These are phyloP conservation scores for Solanum arcanum DNA, from an alignment of 257 asterid genomes.

Conservation along the genomic window DNA sequence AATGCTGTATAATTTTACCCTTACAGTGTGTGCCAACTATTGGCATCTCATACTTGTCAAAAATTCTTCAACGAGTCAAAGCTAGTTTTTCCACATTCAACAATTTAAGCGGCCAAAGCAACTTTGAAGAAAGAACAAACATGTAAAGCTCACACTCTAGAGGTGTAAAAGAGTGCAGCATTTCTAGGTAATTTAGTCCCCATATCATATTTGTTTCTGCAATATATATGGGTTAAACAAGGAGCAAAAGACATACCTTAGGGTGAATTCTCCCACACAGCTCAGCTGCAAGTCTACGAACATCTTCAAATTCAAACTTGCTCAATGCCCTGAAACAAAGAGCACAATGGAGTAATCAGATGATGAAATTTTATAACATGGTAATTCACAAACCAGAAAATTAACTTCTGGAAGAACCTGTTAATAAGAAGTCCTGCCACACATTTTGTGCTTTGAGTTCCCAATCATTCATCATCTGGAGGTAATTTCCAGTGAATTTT, in stretches of 20 bases:
- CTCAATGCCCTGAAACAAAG: constrained; percentile 50
- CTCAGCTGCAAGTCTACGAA: constrained; percentile 88
- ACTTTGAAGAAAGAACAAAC: not conserved
- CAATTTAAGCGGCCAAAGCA: not conserved
- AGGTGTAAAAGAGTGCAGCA: not conserved
- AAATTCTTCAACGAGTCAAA: not conserved
- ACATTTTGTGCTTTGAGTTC: constrained; percentile 36
- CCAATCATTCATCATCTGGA: constrained; percentile 26
- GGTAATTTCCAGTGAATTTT: not conserved
- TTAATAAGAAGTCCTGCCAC: constrained; percentile 53
- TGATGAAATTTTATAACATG: not conserved
- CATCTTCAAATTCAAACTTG: constrained; percentile 74
- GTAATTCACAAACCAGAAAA: not conserved
- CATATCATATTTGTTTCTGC: not conserved
- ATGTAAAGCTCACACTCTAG: not conserved
- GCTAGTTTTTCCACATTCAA: not conserved
- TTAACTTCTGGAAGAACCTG: constrained; percentile 33
- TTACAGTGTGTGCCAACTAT: not conserved
- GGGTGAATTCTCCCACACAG: constrained; percentile 92
- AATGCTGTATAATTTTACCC: not conserved
- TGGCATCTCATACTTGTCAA: not conserved
- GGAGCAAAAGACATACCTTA: constrained; percentile 25
- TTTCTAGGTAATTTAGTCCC: not conserved
- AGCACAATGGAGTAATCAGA: not conserved
- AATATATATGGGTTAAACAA: not conserved